Evolutionary conservation across 2,329 filamentous ascomycete species (phyloP).

Genomic region (Penicillium sp.): DNA sequence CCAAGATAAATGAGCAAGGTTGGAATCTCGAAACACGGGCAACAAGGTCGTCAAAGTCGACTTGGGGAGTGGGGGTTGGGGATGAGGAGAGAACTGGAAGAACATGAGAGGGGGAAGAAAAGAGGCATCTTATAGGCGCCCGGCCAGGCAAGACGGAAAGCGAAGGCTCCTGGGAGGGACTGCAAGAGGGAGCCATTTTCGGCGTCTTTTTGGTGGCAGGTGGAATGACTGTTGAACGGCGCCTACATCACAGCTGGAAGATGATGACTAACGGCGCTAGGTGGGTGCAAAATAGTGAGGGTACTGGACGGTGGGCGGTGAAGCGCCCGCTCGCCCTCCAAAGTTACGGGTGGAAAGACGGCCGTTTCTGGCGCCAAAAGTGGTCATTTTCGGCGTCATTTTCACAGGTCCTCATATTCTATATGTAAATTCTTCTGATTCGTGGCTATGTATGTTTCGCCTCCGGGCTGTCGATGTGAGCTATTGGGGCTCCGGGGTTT

Average conservation of each 20-base stretch:
- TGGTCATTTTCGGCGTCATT: constrained; percentile 17
- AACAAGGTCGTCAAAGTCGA: neutral
- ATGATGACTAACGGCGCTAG: constrained; percentile 18
- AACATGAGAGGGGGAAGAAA: constrained; percentile 3
- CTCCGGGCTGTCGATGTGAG: no score
- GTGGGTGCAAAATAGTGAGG: constrained; percentile 19
- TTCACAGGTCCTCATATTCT: constrained; percentile 22
- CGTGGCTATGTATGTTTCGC: no score
- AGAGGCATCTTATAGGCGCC: constrained; percentile 16
- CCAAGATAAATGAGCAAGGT: neutral
- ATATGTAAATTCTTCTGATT: no score
- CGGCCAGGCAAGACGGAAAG: constrained; percentile 2
- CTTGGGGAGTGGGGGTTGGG: neutral
- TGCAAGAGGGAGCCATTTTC: constrained; percentile 20
- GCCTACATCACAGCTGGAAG: constrained; percentile 6
- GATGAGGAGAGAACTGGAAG: constrained; percentile 3
- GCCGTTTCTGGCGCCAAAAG: constrained; percentile 20
- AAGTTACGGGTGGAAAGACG: constrained; percentile 20
- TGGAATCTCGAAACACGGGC: neutral
- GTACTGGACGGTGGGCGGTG: constrained; percentile 4
- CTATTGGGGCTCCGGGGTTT: no score
- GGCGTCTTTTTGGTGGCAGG: constrained; percentile 15
- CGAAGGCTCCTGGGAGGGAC: neutral
- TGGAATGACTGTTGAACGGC: constrained; percentile 13
- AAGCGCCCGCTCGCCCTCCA: neutral